phyloP scores from a whole-genome alignment of 2,329 filamentous ascomycete genomes.

The Colletotrichum sp. region DNA sequence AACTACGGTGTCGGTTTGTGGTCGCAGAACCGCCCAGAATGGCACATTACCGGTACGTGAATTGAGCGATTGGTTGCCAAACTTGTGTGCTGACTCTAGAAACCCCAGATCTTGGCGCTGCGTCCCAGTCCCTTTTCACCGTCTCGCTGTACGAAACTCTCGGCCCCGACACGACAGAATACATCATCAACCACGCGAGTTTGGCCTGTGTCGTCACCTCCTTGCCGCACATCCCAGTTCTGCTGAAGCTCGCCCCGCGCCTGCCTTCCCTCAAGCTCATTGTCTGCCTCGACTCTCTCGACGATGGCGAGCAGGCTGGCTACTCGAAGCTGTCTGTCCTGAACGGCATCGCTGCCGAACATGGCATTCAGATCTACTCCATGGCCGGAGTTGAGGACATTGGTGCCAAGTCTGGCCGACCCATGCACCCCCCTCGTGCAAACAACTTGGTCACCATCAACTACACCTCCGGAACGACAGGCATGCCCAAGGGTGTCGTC shows the following conservation, averaged over 20 bases:
- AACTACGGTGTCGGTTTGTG: slow-evolving; percentile 83
- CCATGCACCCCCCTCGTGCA: slow-evolving; percentile 73
- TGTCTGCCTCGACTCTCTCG: slow-evolving; percentile 83
- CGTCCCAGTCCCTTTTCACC: slow-evolving; percentile 86
- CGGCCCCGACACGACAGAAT: slow-evolving; percentile 89
- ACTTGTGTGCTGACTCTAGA: background rate
- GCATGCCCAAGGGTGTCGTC: slow-evolving; percentile 82
- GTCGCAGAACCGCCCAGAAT: slow-evolving; percentile 86
- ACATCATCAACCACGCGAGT: slow-evolving; percentile 90
- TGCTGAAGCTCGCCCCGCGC: slow-evolving; percentile 80
- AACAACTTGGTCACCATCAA: slow-evolving; percentile 88
- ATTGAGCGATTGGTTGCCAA: background rate
- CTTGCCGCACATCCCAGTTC: slow-evolving; percentile 78
- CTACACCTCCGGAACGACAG: slow-evolving; percentile 88
- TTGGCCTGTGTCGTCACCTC: slow-evolving; percentile 79
- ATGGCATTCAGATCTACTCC: slow-evolving; percentile 80
- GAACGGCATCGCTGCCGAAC: slow-evolving; percentile 73
- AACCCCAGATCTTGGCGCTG: slow-evolving; percentile 76
- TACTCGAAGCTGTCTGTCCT: slow-evolving; percentile 82
- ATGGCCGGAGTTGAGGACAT: slow-evolving; percentile 83
- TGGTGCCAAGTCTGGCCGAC: slow-evolving; percentile 72
- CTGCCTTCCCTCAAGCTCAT: slow-evolving; percentile 86
- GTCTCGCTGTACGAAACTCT: slow-evolving; percentile 97
- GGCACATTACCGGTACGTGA: slow-evolving; percentile 75
- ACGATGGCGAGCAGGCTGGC: slow-evolving; percentile 77